phyloP scores from a whole-genome alignment of 176 grass and related monocot species.

The Aegilops tauschii region DNA sequence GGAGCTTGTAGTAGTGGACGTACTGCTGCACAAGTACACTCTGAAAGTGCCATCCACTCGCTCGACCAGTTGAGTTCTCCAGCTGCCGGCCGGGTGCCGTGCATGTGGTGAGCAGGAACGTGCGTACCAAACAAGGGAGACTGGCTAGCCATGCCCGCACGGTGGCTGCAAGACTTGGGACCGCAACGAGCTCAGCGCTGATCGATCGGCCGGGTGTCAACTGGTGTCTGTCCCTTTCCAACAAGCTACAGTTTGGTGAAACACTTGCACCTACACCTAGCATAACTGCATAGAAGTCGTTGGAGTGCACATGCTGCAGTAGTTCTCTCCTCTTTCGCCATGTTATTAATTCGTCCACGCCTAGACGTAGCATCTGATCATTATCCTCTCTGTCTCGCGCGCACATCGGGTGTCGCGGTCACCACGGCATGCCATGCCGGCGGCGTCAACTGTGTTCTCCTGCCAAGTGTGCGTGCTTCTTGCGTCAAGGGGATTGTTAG shows the following conservation, averaged over 20 bases:
- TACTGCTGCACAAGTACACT: background rate
- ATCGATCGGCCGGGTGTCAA: background rate
- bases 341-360: background rate
- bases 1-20: background rate
- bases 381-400: background rate
- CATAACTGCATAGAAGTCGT: background rate
- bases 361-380: background rate
- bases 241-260: background rate
- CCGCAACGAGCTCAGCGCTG: background rate
- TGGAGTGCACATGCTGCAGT: background rate
- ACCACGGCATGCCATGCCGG: background rate
- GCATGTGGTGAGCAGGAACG: background rate
- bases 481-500: too few relatives aligned
- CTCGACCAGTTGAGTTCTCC: background rate
- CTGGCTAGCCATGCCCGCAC: background rate
- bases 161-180: background rate
- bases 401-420: background rate
- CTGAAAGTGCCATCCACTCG: background rate
- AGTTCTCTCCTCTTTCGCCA: background rate
- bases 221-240: constrained; percentile 1
- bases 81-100: background rate
- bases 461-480: too few relatives aligned
- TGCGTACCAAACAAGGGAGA: background rate
- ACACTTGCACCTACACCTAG: background rate
- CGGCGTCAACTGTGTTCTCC: background rate